Evolutionary conservation across 2,329 filamentous ascomycete species (phyloP).

Genomic region (Fusarium nanum): DNA sequence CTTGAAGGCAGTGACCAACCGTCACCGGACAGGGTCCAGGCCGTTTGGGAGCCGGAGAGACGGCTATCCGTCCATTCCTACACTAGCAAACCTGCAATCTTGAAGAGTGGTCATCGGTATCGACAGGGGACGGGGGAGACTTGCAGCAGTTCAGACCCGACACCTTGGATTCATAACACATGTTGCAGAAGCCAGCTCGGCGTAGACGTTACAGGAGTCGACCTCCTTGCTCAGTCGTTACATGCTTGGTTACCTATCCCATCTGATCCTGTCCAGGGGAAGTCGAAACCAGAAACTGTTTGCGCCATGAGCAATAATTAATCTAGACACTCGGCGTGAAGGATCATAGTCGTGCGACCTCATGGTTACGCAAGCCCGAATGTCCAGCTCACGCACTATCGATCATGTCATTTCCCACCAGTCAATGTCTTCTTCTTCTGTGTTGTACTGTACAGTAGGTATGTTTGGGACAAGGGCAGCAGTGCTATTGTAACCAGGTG

Average conservation of each 20-base stretch:
- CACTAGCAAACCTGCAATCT: conserved; percentile 15
- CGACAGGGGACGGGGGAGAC: background rate
- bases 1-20: conserved; percentile 11
- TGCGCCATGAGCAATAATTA: background rate
- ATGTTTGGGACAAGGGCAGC: conserved; percentile 5
- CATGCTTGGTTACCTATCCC: conserved; percentile 1
- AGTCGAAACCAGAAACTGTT: background rate
- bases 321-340: background rate
- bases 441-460: background rate
- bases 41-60: conserved; percentile 4
- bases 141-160: conserved; percentile 32
- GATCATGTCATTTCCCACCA: background rate
- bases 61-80: conserved; percentile 4
- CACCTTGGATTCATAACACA: conserved; percentile 21
- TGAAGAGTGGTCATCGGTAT: conserved; percentile 1
- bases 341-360: conserved; percentile 15
- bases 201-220: conserved; percentile 11
- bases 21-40: conserved; percentile 21
- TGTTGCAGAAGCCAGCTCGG: conserved; percentile 16
- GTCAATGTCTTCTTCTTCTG: background rate
- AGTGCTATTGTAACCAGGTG: background rate
- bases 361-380: conserved; percentile 13
- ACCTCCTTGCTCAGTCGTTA: background rate
- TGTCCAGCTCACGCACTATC: conserved; percentile 8
- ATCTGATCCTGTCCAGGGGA: background rate